Evolutionary conservation across 2,329 filamentous ascomycete species (phyloP).

Genomic region (Fusarium circinatum): DNA sequence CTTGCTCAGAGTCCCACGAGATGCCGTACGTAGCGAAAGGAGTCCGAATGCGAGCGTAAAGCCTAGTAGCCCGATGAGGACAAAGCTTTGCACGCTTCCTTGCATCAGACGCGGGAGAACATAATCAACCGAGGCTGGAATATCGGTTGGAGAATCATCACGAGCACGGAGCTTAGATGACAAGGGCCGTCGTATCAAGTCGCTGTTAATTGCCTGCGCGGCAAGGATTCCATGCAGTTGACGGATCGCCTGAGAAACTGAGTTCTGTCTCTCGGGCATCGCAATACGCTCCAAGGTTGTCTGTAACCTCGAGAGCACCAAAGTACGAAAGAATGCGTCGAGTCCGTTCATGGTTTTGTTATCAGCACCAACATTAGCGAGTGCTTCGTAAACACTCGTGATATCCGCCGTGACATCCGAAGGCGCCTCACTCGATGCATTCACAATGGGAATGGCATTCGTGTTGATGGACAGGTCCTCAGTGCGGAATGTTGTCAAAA

Average conservation of each 20-base stretch:
- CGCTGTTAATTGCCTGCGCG: conserved; percentile 41
- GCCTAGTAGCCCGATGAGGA: conserved; percentile 35
- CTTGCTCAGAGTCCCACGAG: conserved; percentile 38
- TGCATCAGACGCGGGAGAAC: conserved; percentile 38
- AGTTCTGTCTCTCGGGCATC: conserved; percentile 34
- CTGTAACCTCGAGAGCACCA: conserved; percentile 40
- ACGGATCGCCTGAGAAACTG: conserved; percentile 37
- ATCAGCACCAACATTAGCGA: conserved; percentile 27
- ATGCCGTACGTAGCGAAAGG: conserved; percentile 38
- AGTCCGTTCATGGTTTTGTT: conserved; percentile 36
- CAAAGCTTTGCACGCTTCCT: conserved; percentile 33
- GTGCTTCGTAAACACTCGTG: conserved; percentile 31
- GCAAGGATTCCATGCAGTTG: conserved; percentile 42
- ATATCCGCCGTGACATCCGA: conserved; percentile 30
- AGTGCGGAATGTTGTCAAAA: conserved; percentile 39
- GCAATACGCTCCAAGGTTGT: conserved; percentile 36
- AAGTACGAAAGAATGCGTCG: conserved; percentile 43
- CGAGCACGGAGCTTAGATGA: conserved; percentile 23
- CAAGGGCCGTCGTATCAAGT: conserved; percentile 20
- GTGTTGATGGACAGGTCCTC: conserved; percentile 38
- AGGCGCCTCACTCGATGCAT: conserved; percentile 13
- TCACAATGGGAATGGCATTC: conserved; percentile 35
- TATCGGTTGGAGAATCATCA: conserved; percentile 5
- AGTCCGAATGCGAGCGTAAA: conserved; percentile 36
- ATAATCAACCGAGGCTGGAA: conserved; percentile 37